Evolutionary conservation across 768 basidiomycete genomes (phyloP).

Genomic region (Baorangia bicolor): DNA sequence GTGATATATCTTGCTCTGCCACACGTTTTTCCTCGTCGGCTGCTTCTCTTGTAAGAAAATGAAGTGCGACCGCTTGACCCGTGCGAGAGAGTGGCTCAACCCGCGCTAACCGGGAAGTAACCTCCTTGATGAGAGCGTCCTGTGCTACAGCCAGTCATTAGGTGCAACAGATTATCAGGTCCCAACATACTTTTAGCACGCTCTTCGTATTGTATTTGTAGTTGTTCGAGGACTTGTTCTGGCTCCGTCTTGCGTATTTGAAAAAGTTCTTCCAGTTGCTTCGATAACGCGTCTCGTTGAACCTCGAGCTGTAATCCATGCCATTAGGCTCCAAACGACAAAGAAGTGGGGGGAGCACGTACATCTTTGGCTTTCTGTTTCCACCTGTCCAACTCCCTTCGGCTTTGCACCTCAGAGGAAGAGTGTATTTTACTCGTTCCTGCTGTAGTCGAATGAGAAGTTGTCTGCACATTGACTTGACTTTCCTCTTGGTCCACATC

Average conservation of each 20-base stretch:
- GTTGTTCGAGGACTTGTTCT: constrained; percentile 51
- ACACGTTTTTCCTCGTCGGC: constrained; percentile 66
- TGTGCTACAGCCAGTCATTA: constrained; percentile 45
- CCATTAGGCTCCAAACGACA: not conserved
- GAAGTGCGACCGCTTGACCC: constrained; percentile 51
- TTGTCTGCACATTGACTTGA: not conserved
- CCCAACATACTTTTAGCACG: constrained; percentile 47
- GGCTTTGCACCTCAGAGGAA: constrained; percentile 14
- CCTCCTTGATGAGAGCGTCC: constrained; percentile 44
- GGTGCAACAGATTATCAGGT: not conserved
- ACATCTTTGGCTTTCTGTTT: constrained; percentile 32
- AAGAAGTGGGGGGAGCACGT: not conserved
- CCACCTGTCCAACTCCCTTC: constrained; percentile 31
- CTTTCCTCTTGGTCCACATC: constrained; percentile 12
- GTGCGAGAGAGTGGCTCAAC: constrained; percentile 53
- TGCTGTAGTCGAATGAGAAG: not conserved
- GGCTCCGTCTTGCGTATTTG: constrained; percentile 63
- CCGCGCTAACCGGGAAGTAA: constrained; percentile 53
- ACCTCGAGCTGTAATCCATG: constrained; percentile 28
- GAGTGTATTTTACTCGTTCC: constrained; percentile 13
- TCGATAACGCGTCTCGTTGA: constrained; percentile 47
- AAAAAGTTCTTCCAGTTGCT: constrained; percentile 59
- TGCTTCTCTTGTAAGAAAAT: constrained; percentile 71
- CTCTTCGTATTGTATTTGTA: constrained; percentile 50
- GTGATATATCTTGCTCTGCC: constrained; percentile 47